Conservation (phyloP, 805 yeast species). For the Kuraishia borneana region DNA sequence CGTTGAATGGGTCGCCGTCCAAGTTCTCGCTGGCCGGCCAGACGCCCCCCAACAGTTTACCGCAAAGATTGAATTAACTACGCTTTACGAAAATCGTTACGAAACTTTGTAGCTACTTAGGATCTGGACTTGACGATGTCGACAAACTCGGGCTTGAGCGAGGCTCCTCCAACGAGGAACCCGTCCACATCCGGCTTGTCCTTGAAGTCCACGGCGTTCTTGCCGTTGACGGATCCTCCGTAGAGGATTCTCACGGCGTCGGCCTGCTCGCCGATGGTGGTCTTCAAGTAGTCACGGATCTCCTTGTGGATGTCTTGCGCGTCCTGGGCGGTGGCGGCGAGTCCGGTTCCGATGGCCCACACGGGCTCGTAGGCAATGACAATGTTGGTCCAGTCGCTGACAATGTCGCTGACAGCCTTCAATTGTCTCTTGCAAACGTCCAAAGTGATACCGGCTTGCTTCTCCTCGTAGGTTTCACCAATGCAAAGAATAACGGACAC, state of each 20-base stretch:
- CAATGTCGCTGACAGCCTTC: slow-evolving; percentile 72
- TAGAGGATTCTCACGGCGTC: slow-evolving; percentile 79
- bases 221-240: slow-evolving; percentile 98
- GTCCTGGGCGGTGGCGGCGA: slow-evolving; percentile 97
- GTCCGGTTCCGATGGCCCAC: slow-evolving; percentile 99
- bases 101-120: slow-evolving; percentile 28
- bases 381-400: slow-evolving; percentile 81
- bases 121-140: slow-evolving; percentile 90
- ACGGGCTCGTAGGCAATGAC: slow-evolving; percentile 99
- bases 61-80: slow-evolving; percentile 1
- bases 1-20: slow-evolving; percentile 45
- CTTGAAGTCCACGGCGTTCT: slow-evolving; percentile 82
- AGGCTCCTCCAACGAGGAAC: slow-evolving; percentile 99
- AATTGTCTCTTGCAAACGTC: slow-evolving; percentile 83
- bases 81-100: no score
- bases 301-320: slow-evolving; percentile 91
- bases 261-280: slow-evolving; percentile 76
- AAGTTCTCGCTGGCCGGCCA: slow-evolving; percentile 40
- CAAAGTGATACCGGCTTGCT: slow-evolving; percentile 79
- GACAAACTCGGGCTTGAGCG: slow-evolving; percentile 94
- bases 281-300: slow-evolving; percentile 74
- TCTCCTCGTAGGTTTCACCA: slow-evolving; percentile 95
- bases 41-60: slow-evolving; percentile 30
- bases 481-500: slow-evolving; percentile 89
- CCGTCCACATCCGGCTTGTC: slow-evolving; percentile 94